Evolutionary conservation across 176 grass and related monocot species (phyloP), one percentile per base, ranked within the genome.

Genomic region (Luzula sylvatica): DNA sequence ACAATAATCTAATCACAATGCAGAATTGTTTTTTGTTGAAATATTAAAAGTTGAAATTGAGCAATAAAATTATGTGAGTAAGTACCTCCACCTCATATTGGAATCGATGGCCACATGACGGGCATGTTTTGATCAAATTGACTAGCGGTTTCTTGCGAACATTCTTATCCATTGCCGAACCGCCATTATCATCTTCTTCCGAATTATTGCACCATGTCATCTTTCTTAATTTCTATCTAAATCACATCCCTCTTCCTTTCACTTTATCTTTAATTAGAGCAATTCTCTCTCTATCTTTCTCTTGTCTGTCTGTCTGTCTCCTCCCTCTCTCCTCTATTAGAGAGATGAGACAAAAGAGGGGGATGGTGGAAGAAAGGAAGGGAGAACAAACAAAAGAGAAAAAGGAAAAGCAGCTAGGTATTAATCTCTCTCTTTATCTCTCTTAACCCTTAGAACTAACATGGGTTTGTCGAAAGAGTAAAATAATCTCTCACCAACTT

Each of bases 161-260:
- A 65, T 72, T 78, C 50, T 79, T 94, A 52, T 86, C 77, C 56
- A 82, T 72, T 67, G 73, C 76, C 27, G 73, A 74, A 46, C 71
- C 83, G 70, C 60, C 60, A 35, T n/a, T n/a, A n/a, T 42, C 43
- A 13, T 18, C 43, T 64, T 87, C 82, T 53, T 72, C 80, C 67
- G 76, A 87, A 72, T 67, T 82, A 27, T 69, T 94, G 82, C 87
- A 79, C 87, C 87, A 94, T 79, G 82, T 79, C 87, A 94, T 94
- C 42, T 52, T 79, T 46, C 44, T 38, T 18, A 26, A 35, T 35
- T 29, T 73, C 9, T 48, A 64, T 47, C 13, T 28, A 43, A 28
- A 19, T 55, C 39, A 54, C 50, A 65, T 58, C 27, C 23, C 50
- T 14, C 70, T 52, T 53, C 17, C 55, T 43, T 24, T 14, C 46